Evolutionary conservation across 768 basidiomycete genomes (phyloP).

Genomic region (Leccinum rimulosum): DNA sequence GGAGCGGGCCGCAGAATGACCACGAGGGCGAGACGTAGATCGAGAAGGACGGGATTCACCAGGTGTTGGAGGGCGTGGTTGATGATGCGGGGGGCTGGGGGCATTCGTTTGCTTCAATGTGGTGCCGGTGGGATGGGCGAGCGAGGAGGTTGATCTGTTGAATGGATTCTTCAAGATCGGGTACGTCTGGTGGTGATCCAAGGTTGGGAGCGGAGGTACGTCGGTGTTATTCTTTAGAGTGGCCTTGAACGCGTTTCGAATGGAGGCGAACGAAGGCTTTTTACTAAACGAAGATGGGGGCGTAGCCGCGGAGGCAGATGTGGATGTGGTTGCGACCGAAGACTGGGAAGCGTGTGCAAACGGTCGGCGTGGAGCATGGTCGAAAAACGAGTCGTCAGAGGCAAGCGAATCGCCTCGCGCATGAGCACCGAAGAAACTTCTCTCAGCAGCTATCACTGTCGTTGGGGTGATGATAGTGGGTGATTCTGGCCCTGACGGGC

Average conservation of each 20-base stretch:
- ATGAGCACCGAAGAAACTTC: conserved; percentile 60
- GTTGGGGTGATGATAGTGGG: conserved; percentile 57
- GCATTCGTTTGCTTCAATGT: conserved; percentile 40
- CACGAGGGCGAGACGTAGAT: conserved; percentile 46
- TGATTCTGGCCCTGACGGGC: conserved; percentile 59
- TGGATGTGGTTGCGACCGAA: conserved; percentile 55
- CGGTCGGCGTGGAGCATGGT: conserved; percentile 54
- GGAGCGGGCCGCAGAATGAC: conserved; percentile 64
- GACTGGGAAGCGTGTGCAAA: conserved; percentile 73
- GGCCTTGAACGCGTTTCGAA: conserved; percentile 83
- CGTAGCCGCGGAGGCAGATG: conserved; percentile 14
- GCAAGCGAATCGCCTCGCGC: conserved; percentile 74
- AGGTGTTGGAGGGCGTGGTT: conserved; percentile 61
- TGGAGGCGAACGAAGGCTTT: conserved; percentile 83
- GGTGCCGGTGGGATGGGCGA: conserved; percentile 46
- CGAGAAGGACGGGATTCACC: conserved; percentile 37
- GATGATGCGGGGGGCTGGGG: conserved; percentile 45
- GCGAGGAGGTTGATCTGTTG: conserved; percentile 76
- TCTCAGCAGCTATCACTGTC: conserved; percentile 42
- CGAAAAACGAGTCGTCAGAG: conserved; percentile 72
- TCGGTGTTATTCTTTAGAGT: conserved; percentile 48
- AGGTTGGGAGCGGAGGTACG: conserved; percentile 72
- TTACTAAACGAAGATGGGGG: conserved; percentile 58
- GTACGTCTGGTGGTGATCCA: conserved; percentile 62
- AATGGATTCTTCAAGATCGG: conserved; percentile 79